Conservation (phyloP, 2,329 filamentous ascomycete genomes). For the Cordyceps cateniannulata region DNA sequence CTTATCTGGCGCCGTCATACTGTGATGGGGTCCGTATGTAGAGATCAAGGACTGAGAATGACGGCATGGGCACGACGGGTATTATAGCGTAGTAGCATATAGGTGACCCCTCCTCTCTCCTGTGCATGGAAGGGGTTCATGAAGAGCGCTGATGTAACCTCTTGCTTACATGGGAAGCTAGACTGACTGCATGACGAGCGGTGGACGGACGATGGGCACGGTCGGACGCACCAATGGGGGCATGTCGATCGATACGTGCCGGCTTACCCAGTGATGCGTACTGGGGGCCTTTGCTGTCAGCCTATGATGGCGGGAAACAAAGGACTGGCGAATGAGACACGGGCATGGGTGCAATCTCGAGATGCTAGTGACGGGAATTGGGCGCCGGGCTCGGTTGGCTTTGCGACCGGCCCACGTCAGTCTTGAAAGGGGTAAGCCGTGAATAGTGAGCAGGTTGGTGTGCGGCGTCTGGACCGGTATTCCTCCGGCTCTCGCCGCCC, state of each 20-base stretch:
- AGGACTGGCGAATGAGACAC: background rate
- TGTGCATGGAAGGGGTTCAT: background rate
- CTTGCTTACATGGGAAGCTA: background rate
- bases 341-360: too few relatives aligned
- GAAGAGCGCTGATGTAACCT: background rate
- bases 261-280: background rate
- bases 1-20: constrained; percentile 14
- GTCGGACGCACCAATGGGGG: background rate
- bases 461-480: too few relatives aligned
- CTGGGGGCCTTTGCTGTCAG: too few relatives aligned
- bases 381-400: too few relatives aligned
- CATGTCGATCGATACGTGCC: background rate
- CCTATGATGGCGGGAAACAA: background rate
- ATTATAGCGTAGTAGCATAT: background rate
- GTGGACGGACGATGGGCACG: background rate
- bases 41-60: background rate
- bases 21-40: background rate
- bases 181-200: background rate
- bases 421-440: too few relatives aligned
- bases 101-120: background rate
- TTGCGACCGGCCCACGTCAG: too few relatives aligned
- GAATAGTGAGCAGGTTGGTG: too few relatives aligned
- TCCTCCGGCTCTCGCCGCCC: too few relatives aligned
- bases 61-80: background rate
- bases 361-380: too few relatives aligned